Evolutionary conservation across 805 yeast species (phyloP).

Genomic region (Metschnikowia anglica): DNA sequence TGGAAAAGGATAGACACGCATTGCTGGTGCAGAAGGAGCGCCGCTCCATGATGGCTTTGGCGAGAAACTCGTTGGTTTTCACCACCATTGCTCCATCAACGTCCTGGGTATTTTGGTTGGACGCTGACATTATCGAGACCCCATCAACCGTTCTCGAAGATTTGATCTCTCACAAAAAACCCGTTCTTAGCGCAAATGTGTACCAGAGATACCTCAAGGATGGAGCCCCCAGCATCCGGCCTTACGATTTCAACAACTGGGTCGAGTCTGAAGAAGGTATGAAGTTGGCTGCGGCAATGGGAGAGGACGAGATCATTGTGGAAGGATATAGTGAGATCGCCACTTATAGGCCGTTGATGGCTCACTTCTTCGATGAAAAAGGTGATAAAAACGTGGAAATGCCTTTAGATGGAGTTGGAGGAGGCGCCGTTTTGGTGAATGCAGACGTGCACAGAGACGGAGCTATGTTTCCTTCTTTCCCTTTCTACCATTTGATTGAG

Average conservation of each 20-base stretch:
- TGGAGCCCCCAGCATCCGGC: slow-evolving; percentile 63
- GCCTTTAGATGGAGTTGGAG: slow-evolving; percentile 96
- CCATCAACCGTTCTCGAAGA: slow-evolving; percentile 84
- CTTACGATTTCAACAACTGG: slow-evolving; percentile 98
- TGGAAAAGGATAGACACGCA: slow-evolving; percentile 90
- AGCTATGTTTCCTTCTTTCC: slow-evolving; percentile 98
- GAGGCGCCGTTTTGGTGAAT: slow-evolving; percentile 92
- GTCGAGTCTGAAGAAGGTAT: slow-evolving; percentile 78
- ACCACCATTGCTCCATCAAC: slow-evolving; percentile 87
- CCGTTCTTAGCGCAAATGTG: slow-evolving; percentile 89
- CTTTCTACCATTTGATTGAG: slow-evolving; percentile 94
- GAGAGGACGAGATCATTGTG: slow-evolving; percentile 87
- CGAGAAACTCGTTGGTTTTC: slow-evolving; percentile 87
- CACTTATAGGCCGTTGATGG: slow-evolving; percentile 94
- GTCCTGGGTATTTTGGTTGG: slow-evolving; percentile 96
- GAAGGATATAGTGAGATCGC: slow-evolving; percentile 95
- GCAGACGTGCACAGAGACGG: slow-evolving; percentile 99
- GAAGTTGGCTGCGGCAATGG: slow-evolving; percentile 66
- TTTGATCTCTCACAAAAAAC: slow-evolving; percentile 78
- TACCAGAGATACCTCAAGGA: slow-evolving; percentile 76
- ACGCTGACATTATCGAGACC: slow-evolving; percentile 89
- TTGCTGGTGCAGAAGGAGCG: slow-evolving; percentile 82
- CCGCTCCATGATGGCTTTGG: slow-evolving; percentile 87
- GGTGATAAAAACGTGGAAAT: slow-evolving; percentile 68
- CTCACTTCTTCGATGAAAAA: slow-evolving; percentile 67